phyloP scores from a whole-genome alignment of 1,139 yeast species.

The Debaryomyces robertsiae region DNA sequence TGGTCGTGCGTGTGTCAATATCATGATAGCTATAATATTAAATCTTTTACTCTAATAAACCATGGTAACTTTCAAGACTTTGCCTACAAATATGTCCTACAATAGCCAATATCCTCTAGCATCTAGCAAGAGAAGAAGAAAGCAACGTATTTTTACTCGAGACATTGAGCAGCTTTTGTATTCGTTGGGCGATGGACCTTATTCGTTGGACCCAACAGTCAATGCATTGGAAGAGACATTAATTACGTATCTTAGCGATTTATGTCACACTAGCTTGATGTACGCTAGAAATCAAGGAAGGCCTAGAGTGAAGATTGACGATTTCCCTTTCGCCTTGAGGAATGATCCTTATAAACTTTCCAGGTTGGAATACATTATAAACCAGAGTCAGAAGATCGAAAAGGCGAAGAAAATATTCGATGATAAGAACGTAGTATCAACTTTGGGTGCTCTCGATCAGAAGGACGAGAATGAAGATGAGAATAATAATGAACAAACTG shows the following conservation, averaged over 20 bases:
- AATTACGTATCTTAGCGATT: constrained; percentile 71
- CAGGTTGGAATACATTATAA: constrained; percentile 76
- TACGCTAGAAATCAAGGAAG: constrained; percentile 48
- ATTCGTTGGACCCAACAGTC: constrained; percentile 76
- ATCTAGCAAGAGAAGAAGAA: constrained; percentile 27
- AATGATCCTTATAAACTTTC: constrained; percentile 84
- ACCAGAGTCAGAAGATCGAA: constrained; percentile 71
- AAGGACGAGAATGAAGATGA: constrained; percentile 16
- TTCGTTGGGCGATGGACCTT: constrained; percentile 84
- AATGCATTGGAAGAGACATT: constrained; percentile 83
- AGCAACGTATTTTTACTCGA: constrained; percentile 53
- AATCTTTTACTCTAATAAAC: too few relatives aligned
- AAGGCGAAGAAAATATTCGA: constrained; percentile 85
- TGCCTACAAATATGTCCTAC: constrained; percentile 1
- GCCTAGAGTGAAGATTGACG: constrained; percentile 80
- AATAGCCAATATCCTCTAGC: constrained; percentile 3
- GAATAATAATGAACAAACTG: constrained; percentile 13
- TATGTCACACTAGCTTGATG: constrained; percentile 32
- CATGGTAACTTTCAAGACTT: too few relatives aligned
- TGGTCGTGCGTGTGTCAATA: constrained; percentile 4
- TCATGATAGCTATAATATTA: too few relatives aligned
- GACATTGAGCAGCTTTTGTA: constrained; percentile 76
- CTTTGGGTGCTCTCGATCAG: constrained; percentile 10
- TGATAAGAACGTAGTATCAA: constrained; percentile 35
- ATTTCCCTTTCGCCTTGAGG: constrained; percentile 81